A percentile compares a stretch with the other conserved stretches of the same genome.
phyloP scores from a whole-genome alignment of 1,139 yeast species.

The Hyphopichia wangnamkhiaoensis region DNA sequence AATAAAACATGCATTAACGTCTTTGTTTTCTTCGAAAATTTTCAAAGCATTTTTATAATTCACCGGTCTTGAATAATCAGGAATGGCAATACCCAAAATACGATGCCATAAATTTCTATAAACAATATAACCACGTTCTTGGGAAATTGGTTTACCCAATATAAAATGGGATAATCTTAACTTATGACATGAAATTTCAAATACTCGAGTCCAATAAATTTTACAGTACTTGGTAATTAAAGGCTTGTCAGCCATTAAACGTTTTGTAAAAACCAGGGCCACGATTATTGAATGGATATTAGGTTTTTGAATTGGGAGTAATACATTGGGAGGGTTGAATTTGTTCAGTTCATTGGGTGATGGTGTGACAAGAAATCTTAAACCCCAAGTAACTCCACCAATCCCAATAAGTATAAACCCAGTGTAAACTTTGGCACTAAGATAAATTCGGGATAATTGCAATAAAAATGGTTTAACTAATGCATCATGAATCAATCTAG shows the following conservation, averaged over 20 bases:
- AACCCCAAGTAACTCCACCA: constrained; percentile 62
- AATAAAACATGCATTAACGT: constrained; percentile 53
- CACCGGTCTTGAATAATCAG: constrained; percentile 64
- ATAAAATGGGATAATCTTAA: constrained; percentile 80
- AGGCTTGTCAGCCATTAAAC: constrained; percentile 9
- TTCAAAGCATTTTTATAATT: constrained; percentile 46
- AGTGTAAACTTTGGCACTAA: constrained; percentile 78
- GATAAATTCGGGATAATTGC: constrained; percentile 71
- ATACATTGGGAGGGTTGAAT: constrained; percentile 15
- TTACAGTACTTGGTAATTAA: constrained; percentile 38
- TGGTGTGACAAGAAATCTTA: constrained; percentile 39
- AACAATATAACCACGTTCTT: constrained; percentile 71
- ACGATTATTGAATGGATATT: constrained; percentile 7
- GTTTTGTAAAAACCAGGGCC: constrained; percentile 7
- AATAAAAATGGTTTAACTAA: constrained; percentile 70
- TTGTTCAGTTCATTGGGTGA: constrained; percentile 7
- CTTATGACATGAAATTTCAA: constrained; percentile 54
- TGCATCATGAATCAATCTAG: constrained; percentile 86
- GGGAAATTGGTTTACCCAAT: constrained; percentile 63
- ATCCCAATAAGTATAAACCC: constrained; percentile 72
- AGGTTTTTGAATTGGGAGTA: constrained; percentile 27
- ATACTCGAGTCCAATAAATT: constrained; percentile 64
- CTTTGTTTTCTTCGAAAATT: constrained; percentile 43
- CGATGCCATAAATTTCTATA: constrained; percentile 55
- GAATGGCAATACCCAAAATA: constrained; percentile 34